phyloP scores from a whole-genome alignment of 2,329 filamentous ascomycete genomes.

The Aspergillus aculeatus region DNA sequence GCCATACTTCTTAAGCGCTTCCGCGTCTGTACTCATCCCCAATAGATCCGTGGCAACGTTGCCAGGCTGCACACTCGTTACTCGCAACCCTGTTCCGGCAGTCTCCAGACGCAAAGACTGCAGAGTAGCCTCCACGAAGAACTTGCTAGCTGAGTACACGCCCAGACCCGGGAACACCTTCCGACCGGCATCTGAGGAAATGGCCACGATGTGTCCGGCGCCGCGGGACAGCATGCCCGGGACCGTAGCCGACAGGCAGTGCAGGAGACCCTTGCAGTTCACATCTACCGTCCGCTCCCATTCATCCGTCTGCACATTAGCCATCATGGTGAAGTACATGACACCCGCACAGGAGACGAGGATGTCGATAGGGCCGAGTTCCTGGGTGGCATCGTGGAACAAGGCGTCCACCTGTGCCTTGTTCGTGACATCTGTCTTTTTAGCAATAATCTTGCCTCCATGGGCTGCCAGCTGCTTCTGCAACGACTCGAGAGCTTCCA shows the following conservation, averaged over 20 bases:
- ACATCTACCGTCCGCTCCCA: constrained; percentile 83
- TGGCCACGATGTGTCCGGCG: constrained; percentile 71
- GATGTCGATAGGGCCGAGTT: constrained; percentile 72
- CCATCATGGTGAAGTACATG: constrained; percentile 90
- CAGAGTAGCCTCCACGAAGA: constrained; percentile 81
- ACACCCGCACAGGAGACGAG: constrained; percentile 78
- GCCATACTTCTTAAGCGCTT: constrained; percentile 76
- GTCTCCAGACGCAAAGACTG: constrained; percentile 74
- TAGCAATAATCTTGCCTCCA: constrained; percentile 65
- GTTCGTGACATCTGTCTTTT: constrained; percentile 71
- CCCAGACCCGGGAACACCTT: constrained; percentile 80
- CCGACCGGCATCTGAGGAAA: constrained; percentile 77
- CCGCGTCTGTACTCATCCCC: constrained; percentile 70
- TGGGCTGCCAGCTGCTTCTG: constrained; percentile 59
- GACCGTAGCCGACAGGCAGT: constrained; percentile 68
- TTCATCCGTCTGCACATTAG: constrained; percentile 68
- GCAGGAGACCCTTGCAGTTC: constrained; percentile 79
- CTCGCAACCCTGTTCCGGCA: constrained; percentile 68
- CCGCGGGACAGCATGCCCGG: constrained; percentile 70
- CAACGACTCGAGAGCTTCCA: constrained; percentile 65
- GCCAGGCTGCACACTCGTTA: constrained; percentile 74
- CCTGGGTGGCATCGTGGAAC: constrained; percentile 56
- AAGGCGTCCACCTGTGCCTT: constrained; percentile 65
- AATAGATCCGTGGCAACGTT: constrained; percentile 73
- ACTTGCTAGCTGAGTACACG: constrained; percentile 80